Base-by-base conservation (phyloP, 768 basidiomycete species). In the Hydnomerulius pinastri region DNA sequence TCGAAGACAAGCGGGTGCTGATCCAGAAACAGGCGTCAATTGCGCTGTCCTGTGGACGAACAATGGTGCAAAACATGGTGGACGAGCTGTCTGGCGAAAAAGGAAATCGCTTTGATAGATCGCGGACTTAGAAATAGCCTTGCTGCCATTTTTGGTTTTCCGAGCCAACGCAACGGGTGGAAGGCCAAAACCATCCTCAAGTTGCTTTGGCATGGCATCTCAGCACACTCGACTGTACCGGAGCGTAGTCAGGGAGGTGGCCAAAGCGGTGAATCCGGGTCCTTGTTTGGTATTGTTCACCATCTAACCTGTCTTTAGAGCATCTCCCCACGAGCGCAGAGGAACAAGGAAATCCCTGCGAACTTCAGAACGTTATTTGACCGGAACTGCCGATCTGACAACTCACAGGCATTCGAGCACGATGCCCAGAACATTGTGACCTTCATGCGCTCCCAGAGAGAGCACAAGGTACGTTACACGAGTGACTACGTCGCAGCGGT, bases 391-490 rank as follows among this genome's bases (percentile, higher is more conserved):
- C 58, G 58, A 48, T 59, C 66, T 8, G 28, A 28, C 27, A 52
- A 57, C 37, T 32, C 32, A 38, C 54, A 35, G 51, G 54, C 28
- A 51, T 69, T 80, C 24, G 63, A 73, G 13, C 69, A 72, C 10
- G 84, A 85, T 56, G 64, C 84, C n/a, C 71, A 80, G 51, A 82
- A 86, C 57, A 74, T 78, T 2, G 66, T 82, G 33, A 74, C 83
- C 4, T 92, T 93, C 66, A 64, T 96, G 67, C 72, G 73, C 36
- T 82, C 90, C 7, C 86, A 91, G 61, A 73, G 88, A 52, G 79
- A 83, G 62, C 77, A 96, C 74, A 89, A 88, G 76, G 93, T 87
- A 42, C n/a, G 62, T 74, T 27, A 62, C 21, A n/a, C n/a, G n/a
- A 17, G 46, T 42, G 39, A 12, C 18, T 35, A 13, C 5, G 18